Base-by-base conservation (phyloP, 2,329 filamentous ascomycete species). In the Elsinoe australis region DNA sequence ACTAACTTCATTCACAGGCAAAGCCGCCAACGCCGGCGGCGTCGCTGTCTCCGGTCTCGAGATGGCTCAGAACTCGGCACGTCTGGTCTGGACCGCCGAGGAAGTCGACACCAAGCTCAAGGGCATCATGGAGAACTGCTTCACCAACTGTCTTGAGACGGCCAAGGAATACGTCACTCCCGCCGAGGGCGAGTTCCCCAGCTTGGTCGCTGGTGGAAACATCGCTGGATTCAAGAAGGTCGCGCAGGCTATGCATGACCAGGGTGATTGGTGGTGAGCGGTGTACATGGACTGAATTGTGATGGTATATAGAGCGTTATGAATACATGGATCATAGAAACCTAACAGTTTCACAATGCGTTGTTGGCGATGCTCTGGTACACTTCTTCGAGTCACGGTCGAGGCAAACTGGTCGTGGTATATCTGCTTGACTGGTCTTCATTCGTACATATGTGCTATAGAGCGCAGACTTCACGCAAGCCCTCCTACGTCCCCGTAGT, bases 181-280 rank as follows among this genome's bases (percentile, higher is more conserved):
- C 49, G 75, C 74, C 56, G 87, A 94, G 65, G 87, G 83, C 59
- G 85, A 90, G 71, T 80, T 92, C 59, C 92, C 92, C 58, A 88
- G 82, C 58, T 75, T 96, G 64, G 88, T 96, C 32, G 88, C 87
- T 51, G 92, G 92, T 59, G 86, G 83, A 74, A 96, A 96, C 73
- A 95, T 98, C 72, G 92, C 92, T 52, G 92, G 92, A 51, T 96
- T 95, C 74, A 83, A 85, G 71, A 98, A 96, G 83, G 90, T 96
- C 49, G 89, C 83, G 46, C 78, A 80, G 60, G 90, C 92, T 62
- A 96, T 96, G 90, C 79, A 84, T 66, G 87, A 94, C 68, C 90
- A 95, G 71, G 92, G 92, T 62, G 90, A 96, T 70, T 96, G 89
- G 90, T 96, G 76, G 72, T 56, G 48, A 53, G 50, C 19, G n/a